Evolutionary conservation across 164 flowering plant species (phyloP), one percentile per base, ranked within the genome.

Genomic region (Hamamelis virginiana): DNA sequence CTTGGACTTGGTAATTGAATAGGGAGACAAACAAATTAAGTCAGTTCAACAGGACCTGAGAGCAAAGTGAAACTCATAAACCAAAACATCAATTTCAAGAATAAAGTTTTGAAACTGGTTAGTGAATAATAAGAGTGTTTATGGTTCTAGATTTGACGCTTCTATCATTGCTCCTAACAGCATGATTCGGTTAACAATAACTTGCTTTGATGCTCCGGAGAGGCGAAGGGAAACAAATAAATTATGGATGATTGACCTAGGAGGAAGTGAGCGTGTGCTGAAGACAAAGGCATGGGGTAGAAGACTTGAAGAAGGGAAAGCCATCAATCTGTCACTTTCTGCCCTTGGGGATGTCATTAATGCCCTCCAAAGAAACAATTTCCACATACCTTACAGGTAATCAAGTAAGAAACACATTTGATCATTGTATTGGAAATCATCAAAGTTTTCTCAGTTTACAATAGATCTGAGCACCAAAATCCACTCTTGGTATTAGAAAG

Each of bases 261-360:
- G 90, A 11, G 92, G 92, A 70, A 88, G 92, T 67, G 92, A 88
- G 77, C 89, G 92, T 43, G 80, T 86, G 59, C 72, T 82, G 57
- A 88, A 88, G 76, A 86, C 92, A 33, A 80, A 76, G 72, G 83
- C 92, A 47, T 65, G 69, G 66, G 92, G 92, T 14, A 82, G 74
- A 78, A 82, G 89, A 69, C 68, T 88, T 51, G 90, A 88, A 62
- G 92, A 88, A 79, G 92, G 92, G 62, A 86, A 85, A 78, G 87
- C 90, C 69, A 88, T 88, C 21, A 88, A 88, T 73, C 74, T 88
- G 65, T 86, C 92, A 46, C 85, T 88, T 62, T 88, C 92, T 47
- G 89, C 92, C 19, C 87, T 88, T 60, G 90, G 90, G 50, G 90
- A 88, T 78, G 92, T 88, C 70, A 85, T 86, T 59, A 69, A 78